Conservation (phyloP, 441 rosid genomes). For the Jatropha podagrica region DNA sequence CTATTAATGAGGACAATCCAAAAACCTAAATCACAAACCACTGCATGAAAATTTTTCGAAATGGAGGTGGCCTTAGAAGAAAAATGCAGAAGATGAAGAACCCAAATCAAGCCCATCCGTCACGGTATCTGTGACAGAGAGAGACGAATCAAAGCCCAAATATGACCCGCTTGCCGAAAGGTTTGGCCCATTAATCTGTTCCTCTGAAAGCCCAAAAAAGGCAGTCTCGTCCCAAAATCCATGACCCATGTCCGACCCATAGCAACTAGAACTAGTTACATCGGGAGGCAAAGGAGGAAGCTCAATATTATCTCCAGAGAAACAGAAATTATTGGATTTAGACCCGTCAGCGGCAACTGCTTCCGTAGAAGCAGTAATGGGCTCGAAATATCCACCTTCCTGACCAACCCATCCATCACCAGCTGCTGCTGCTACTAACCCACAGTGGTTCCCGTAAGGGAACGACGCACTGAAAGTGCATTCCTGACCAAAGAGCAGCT, state of each 20-base stretch:
- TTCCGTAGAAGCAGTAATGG: conserved; percentile 30
- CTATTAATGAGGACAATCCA: not conserved
- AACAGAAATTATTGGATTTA: conserved; percentile 1
- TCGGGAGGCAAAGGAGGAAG: conserved; percentile 88
- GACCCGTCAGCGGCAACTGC: conserved; percentile 17
- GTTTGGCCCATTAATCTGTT: conserved; percentile 18
- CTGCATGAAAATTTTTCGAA: not conserved
- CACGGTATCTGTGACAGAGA: not conserved
- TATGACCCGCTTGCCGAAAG: conserved; percentile 13
- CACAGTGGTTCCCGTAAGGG: too few relatives aligned
- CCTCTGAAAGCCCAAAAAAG: conserved; percentile 25
- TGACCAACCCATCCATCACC: not conserved
- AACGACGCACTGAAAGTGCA: conserved; percentile 13
- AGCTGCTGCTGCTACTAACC: not conserved
- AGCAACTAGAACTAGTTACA: conserved; percentile 32
- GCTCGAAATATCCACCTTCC: conserved; percentile 26
- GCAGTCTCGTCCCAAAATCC: conserved; percentile 41
- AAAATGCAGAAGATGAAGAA: conserved; percentile 38
- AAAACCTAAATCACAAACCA: not conserved
- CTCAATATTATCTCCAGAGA: conserved; percentile 37
- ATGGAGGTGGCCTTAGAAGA: conserved; percentile 19
- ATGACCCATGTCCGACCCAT: conserved; percentile 34
- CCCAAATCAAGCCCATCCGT: conserved; percentile 38
- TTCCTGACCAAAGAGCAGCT: conserved; percentile 30
- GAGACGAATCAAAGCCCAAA: conserved; percentile 26